These are phyloP conservation scores for Aspergillus caelatus DNA, from an alignment of 2,329 filamentous ascomycete species.

Conservation along the genomic window DNA sequence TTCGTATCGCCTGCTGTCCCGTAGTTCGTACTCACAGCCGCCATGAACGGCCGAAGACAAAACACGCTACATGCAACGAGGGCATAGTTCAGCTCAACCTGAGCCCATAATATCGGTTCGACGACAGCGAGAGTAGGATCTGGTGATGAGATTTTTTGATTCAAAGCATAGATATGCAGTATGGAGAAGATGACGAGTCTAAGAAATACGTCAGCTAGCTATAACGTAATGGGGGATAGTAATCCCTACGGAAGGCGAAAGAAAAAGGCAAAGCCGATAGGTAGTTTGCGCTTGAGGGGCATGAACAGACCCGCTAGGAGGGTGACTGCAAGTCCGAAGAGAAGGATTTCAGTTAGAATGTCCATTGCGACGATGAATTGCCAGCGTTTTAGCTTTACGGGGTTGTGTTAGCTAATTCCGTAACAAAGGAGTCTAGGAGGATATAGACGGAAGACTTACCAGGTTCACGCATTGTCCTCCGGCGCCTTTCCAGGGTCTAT, in stretches of 20 bases:
- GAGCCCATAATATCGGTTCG: slow-evolving; percentile 39
- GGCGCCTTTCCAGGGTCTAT: slow-evolving; percentile 37
- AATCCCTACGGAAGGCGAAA: slow-evolving; percentile 41
- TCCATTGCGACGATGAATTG: slow-evolving; percentile 39
- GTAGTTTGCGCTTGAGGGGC: slow-evolving; percentile 34
- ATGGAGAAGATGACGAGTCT: slow-evolving; percentile 42
- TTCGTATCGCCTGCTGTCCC: slow-evolving; percentile 37
- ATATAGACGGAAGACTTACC: slow-evolving; percentile 17
- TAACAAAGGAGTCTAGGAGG: too few relatives aligned
- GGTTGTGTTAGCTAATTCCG: background rate
- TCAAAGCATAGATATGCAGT: slow-evolving; percentile 39
- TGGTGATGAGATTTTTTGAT: slow-evolving; percentile 29
- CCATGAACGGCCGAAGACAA: slow-evolving; percentile 41
- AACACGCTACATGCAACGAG: slow-evolving; percentile 42
- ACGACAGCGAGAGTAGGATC: slow-evolving; percentile 41
- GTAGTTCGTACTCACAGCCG: slow-evolving; percentile 40
- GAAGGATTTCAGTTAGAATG: slow-evolving; percentile 37
- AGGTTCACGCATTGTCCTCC: slow-evolving; percentile 30
- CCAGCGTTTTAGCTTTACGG: slow-evolving; percentile 33
- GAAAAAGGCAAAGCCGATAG: slow-evolving; percentile 37
- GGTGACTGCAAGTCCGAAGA: slow-evolving; percentile 32
- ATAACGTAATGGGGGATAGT: background rate
- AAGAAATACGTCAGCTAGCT: slow-evolving; percentile 8
- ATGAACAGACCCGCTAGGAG: slow-evolving; percentile 38
- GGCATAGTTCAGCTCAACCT: slow-evolving; percentile 39